Evolutionary conservation across 2,329 filamentous ascomycete genomes (phyloP).

Genomic region (Scedosporium minutisporum): DNA sequence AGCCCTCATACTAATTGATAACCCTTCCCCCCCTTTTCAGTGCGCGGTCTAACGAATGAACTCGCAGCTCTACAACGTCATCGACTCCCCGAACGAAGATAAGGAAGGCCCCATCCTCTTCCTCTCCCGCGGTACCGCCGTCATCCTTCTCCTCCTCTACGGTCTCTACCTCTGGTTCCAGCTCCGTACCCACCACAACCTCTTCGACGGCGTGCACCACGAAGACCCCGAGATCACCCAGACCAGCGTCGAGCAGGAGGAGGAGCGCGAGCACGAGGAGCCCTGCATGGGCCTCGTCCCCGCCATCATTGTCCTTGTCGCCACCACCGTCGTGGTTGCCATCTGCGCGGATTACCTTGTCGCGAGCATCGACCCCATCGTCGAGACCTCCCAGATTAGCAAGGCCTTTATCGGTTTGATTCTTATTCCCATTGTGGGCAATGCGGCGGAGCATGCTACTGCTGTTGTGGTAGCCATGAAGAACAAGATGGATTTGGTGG

Average conservation of each 20-base stretch:
- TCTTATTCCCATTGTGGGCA: constrained; percentile 69
- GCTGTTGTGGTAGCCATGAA: constrained; percentile 70
- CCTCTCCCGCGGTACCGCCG: constrained; percentile 65
- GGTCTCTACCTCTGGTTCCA: constrained; percentile 71
- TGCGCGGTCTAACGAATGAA: constrained; percentile 11
- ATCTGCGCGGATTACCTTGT: constrained; percentile 71
- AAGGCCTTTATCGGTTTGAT: constrained; percentile 76
- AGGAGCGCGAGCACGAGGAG: constrained; percentile 28
- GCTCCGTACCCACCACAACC: constrained; percentile 60
- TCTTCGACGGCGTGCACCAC: constrained; percentile 48
- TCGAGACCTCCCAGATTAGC: constrained; percentile 60
- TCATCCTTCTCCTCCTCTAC: constrained; percentile 67
- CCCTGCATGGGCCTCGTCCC: constrained; percentile 52
- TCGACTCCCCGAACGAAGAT: constrained; percentile 35
- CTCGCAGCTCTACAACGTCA: constrained; percentile 53
- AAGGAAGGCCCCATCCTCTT: constrained; percentile 51
- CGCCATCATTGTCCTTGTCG: constrained; percentile 55
- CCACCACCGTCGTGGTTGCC: constrained; percentile 60
- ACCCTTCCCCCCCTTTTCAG: background rate
- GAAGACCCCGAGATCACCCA: constrained; percentile 8
- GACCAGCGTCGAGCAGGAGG: constrained; percentile 15
- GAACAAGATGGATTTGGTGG: constrained; percentile 58
- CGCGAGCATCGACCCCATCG: constrained; percentile 63
- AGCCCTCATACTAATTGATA: too few species aligned
- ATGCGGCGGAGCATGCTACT: constrained; percentile 73